Conservation (phyloP, 2,329 filamentous ascomycete genomes). For the Cladosporium halotolerans region DNA sequence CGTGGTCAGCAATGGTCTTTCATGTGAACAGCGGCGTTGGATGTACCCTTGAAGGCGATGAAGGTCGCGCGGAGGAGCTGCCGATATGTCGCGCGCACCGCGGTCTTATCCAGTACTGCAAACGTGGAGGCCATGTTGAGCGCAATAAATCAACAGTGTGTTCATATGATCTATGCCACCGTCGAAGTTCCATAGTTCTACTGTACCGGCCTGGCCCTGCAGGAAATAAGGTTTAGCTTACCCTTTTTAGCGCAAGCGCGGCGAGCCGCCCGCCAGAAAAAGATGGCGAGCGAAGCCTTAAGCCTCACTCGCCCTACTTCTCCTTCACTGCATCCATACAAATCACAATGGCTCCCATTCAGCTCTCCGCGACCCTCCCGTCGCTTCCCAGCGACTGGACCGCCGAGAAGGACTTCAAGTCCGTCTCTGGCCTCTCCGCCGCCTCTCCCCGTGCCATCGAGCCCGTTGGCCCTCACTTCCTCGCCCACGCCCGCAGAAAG, state of each 20-base stretch:
- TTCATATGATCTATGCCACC: background rate
- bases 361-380: conserved; percentile 63
- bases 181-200: background rate
- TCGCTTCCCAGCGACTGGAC: conserved; percentile 73
- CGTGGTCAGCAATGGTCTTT: background rate
- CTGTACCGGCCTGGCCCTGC: too few species aligned
- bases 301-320: background rate
- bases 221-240: too few species aligned
- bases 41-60: conserved; percentile 73
- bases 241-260: too few species aligned
- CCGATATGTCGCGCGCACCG: conserved; percentile 74
- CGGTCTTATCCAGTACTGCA: conserved; percentile 31
- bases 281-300: background rate
- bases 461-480: conserved; percentile 94
- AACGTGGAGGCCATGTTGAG: conserved; percentile 14
- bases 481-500: conserved; percentile 87
- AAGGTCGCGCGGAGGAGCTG: conserved; percentile 72
- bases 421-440: conserved; percentile 67
- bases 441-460: conserved; percentile 84
- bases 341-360: conserved; percentile 54
- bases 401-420: conserved; percentile 87
- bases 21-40: background rate
- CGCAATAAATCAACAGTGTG: too few species aligned
- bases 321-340: background rate
- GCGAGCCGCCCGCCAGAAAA: background rate